Percentiles rank a stretch among this genome's conserved stretches.
Evolutionary conservation across 768 basidiomycete genomes (phyloP).

Genomic region (Xerocomellus amylosporus): DNA sequence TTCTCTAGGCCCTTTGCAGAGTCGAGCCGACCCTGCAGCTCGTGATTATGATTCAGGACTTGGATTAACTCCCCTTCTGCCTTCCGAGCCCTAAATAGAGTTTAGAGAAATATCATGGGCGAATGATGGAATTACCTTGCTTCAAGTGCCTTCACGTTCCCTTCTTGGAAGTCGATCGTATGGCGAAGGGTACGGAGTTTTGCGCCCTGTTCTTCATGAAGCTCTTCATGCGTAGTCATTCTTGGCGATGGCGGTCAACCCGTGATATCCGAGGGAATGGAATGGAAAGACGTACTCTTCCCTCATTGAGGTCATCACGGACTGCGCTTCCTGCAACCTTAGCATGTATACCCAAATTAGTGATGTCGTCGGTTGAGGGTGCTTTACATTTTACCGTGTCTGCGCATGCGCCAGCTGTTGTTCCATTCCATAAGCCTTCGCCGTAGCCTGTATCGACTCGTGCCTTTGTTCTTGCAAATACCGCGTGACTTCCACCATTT

Average conservation of each 20-base stretch:
- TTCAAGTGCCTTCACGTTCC: conserved; percentile 24
- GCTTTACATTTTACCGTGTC: conserved; percentile 15
- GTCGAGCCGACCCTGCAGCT: conserved; percentile 30
- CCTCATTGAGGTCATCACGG: conserved; percentile 27
- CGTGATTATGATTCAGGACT: conserved; percentile 22
- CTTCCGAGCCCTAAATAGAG: conserved; percentile 15
- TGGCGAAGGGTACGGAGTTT: conserved; percentile 32
- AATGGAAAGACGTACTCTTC: conserved; percentile 32
- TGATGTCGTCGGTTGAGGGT: not conserved
- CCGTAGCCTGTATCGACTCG: conserved; percentile 25
- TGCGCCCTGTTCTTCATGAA: conserved; percentile 22
- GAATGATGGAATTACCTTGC: conserved; percentile 19
- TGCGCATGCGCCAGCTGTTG: conserved; percentile 24
- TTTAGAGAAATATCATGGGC: conserved; percentile 6
- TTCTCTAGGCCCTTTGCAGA: conserved; percentile 22
- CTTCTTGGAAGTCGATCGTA: conserved; percentile 32
- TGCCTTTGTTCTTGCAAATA: conserved; percentile 29
- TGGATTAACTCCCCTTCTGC: conserved; percentile 20
- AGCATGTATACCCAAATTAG: conserved; percentile 10
- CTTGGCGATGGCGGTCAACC: conserved; percentile 17
- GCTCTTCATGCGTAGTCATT: conserved; percentile 22
- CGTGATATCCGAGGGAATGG: conserved; percentile 7
- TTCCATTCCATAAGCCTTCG: conserved; percentile 26
- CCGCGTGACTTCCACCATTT: conserved; percentile 22
- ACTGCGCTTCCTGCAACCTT: conserved; percentile 29